These are phyloP conservation scores for Irpex sp. DNA, from an alignment of 1,284 basidiomycete species.

Conservation along the genomic window DNA sequence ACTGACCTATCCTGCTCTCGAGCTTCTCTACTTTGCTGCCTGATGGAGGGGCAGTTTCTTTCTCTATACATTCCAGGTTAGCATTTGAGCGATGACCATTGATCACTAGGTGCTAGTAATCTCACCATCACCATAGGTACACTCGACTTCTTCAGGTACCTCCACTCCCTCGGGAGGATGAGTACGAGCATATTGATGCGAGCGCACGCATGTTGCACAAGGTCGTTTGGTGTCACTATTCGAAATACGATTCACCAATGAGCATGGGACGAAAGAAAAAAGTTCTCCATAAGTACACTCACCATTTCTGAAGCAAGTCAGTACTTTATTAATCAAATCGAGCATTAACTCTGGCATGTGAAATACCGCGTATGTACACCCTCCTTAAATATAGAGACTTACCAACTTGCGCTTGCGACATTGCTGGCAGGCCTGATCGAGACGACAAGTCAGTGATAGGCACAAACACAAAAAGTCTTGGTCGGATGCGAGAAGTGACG, in stretches of 20 bases:
- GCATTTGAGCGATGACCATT: background rate
- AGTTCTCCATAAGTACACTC: background rate
- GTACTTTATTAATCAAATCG: background rate
- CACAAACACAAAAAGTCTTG: background rate
- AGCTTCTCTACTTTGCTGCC: constrained; percentile 8
- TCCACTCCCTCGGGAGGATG: constrained; percentile 5
- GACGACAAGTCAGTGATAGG: background rate
- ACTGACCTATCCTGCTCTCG: constrained; percentile 10
- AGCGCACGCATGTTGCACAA: constrained; percentile 9
- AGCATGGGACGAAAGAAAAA: background rate
- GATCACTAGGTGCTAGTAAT: background rate
- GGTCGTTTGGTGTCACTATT: constrained; percentile 10
- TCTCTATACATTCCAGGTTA: background rate
- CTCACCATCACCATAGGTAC: constrained; percentile 13
- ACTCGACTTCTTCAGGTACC: constrained; percentile 6
- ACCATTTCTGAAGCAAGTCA: constrained; percentile 9
- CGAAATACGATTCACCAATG: background rate
- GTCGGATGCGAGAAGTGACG: background rate
- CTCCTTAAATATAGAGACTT: background rate
- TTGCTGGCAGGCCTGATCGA: constrained; percentile 10
- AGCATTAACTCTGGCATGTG: background rate
- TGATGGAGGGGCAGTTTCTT: constrained; percentile 1
- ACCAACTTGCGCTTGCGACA: constrained; percentile 12
- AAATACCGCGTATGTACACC: background rate
- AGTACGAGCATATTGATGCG: constrained; percentile 5